Evolutionary conservation across 1,284 basidiomycete species (phyloP).

Genomic region (Ceratobasidium sp.): DNA sequence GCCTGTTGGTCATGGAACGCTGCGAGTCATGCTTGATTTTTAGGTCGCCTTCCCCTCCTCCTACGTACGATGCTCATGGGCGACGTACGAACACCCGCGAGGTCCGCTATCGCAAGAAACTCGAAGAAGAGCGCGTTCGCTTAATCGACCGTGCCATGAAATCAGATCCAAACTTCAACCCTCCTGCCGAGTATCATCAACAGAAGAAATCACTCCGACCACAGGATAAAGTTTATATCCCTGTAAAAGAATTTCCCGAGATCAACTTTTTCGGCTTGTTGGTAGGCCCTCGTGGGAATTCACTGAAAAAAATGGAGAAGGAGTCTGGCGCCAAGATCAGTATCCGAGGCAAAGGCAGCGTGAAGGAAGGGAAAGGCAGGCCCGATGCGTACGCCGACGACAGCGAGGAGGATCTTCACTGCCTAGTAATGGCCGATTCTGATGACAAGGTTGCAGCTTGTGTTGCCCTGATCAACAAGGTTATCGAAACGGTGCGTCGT

Average conservation of each 20-base stretch:
- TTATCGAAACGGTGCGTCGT: conserved; percentile 90
- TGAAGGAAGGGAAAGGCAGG: conserved; percentile 97
- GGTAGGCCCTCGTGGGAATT: conserved; percentile 98
- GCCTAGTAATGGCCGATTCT: conserved; percentile 93
- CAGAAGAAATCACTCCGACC: conserved; percentile 92
- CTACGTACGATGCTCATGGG: conserved; percentile 97
- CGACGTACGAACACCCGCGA: conserved; percentile 98
- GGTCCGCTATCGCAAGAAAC: conserved; percentile 96
- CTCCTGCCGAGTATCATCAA: conserved; percentile 96
- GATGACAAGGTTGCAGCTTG: conserved; percentile 93
- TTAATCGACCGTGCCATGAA: conserved; percentile 97
- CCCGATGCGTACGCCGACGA: conserved; percentile 94
- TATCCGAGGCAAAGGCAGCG: conserved; percentile 97
- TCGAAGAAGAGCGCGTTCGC: conserved; percentile 95
- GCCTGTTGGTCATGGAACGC: not conserved
- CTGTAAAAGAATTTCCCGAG: conserved; percentile 99
- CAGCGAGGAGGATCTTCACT: conserved; percentile 99
- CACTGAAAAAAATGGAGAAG: conserved; percentile 99
- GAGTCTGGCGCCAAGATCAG: conserved; percentile 99
- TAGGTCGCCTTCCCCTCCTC: conserved; percentile 95
- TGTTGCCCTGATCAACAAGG: conserved; percentile 95
- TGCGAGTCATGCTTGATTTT: conserved; percentile 32
- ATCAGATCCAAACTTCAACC: conserved; percentile 96
- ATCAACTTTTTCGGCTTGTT: conserved; percentile 99
- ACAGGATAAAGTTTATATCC: conserved; percentile 98